Base-by-base conservation (phyloP, 2,329 filamentous ascomycete genomes). In the Penicillium vulpinum region DNA sequence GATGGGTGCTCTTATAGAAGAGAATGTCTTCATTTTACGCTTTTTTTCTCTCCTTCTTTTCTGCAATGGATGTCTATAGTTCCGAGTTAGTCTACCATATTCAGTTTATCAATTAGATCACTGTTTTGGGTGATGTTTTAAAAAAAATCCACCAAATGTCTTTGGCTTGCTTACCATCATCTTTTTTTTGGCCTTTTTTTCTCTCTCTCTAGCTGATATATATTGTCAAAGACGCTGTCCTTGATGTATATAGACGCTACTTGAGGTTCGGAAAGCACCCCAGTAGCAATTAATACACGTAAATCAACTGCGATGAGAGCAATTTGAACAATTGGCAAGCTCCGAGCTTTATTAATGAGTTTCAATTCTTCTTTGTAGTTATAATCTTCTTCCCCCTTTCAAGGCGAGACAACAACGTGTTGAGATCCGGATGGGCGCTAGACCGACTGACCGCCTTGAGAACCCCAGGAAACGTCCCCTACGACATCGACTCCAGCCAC, bases 401-500 rank as follows among this genome's bases (percentile, higher is more conserved):
- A 31, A 16, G 26, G 24, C 18, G 11, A 53, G 40, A 36, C 40
- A 26, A 26, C 18, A 31, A 22, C 44, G 29, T 46, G 44, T 46
- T 46, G 18, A 28, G 39, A 21, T 7, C n/a, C 13, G 36, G 40
- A 51, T 56, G 64, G 62, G 51, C 63, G 57, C 62, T 64, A 63
- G 57, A 48, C 38, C 15, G 31, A 58, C 59, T 67, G 63, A 67
- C 64, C 64, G 63, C 63, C 64, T 61, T 64, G 48, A 54, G 58
- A 39, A 28, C 26, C 50, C 50, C 56, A 51, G 56, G 43, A 48
- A 53, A 53, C 47, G n/a, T 54, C 61, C 62, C 57, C 36, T 64
- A 64, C 62, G 61, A 64, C 63, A 65, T 62, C 57, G 54, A 60
- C 58, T 59, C 64, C 58, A 66, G 61, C 64, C 62, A 57, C 61